Conservation (phyloP, 345 rosid species). For the Turnera subulata region DNA sequence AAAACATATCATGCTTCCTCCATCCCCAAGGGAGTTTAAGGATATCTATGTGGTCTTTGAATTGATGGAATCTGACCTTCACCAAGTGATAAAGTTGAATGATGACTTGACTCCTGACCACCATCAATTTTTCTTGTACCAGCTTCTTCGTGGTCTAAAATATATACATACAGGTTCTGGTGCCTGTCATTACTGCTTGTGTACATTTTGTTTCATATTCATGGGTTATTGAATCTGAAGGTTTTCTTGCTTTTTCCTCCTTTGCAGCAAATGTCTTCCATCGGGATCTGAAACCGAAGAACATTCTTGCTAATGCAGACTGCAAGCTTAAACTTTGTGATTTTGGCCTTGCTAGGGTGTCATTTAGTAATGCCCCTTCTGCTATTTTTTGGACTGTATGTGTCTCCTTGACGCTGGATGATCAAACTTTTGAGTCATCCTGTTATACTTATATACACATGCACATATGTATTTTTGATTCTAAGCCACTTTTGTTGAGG, state of each 20-base stretch:
- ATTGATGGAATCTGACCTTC: conserved; percentile 98
- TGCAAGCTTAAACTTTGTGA: conserved; percentile 98
- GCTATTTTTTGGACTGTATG: conserved; percentile 99
- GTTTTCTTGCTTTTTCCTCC: conserved; percentile 4
- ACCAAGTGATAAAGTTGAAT: conserved; percentile 82
- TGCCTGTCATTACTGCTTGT: not conserved
- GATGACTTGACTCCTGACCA: conserved; percentile 88
- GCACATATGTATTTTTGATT: no score
- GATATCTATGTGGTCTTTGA: conserved; percentile 93
- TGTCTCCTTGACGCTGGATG: conserved; percentile 25
- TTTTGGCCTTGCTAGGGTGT: conserved; percentile 96
- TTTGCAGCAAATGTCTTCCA: conserved; percentile 89
- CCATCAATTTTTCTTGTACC: conserved; percentile 96
- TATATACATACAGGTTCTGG: conserved; percentile 81
- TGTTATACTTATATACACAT: no score
- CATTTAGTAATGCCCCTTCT: conserved; percentile 86
- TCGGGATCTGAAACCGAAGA: conserved; percentile 91
- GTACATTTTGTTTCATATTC: conserved; percentile 14
- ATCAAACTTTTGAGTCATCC: not conserved
- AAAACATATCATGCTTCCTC: conserved; percentile 96
- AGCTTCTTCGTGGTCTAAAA: conserved; percentile 94
- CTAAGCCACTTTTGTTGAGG: not conserved
- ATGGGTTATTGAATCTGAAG: not conserved
- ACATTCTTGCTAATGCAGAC: conserved; percentile 94
- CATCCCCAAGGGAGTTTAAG: conserved; percentile 86